Evolutionary conservation across 352 stramenopile species (phyloP).

Genomic region (Phytophthora pseudosyringae): DNA sequence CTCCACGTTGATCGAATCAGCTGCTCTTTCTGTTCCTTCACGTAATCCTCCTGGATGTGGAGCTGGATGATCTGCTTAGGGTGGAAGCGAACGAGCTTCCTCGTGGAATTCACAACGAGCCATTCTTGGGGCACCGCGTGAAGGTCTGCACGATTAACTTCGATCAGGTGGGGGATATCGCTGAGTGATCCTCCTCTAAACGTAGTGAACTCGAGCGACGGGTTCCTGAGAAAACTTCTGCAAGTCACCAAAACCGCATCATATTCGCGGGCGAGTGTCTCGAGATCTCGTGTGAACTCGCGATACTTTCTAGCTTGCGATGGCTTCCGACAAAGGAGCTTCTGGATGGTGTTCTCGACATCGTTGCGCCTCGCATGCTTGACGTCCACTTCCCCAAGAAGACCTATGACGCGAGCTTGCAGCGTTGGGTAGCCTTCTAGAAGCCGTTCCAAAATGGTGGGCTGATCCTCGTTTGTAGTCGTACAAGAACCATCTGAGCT

Average conservation of each 20-base stretch:
- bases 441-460: conserved; percentile 15
- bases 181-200: conserved; percentile 35
- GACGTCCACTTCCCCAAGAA: conserved; percentile 31
- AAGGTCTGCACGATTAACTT: conserved; percentile 33
- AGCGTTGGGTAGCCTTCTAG: conserved; percentile 32
- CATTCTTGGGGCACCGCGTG: conserved; percentile 41
- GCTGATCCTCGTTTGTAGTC: not conserved
- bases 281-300: conserved; percentile 29
- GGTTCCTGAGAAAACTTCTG: conserved; percentile 22
- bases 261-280: conserved; percentile 26
- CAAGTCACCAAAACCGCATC: conserved; percentile 19
- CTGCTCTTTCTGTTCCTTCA: conserved; percentile 39
- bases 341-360: conserved; percentile 30
- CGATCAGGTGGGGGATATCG: conserved; percentile 39
- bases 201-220: conserved; percentile 31
- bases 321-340: conserved; percentile 17
- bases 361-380: conserved; percentile 33
- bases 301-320: conserved; percentile 22
- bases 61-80: conserved; percentile 45
- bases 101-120: conserved; percentile 57
- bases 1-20: conserved; percentile 49
- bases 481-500: not conserved
- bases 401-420: not conserved
- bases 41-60: conserved; percentile 39
- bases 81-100: conserved; percentile 49